These are phyloP conservation scores for Beauveria bassiana DNA, from an alignment of 2,329 filamentous ascomycete genomes.

Conservation along the genomic window DNA sequence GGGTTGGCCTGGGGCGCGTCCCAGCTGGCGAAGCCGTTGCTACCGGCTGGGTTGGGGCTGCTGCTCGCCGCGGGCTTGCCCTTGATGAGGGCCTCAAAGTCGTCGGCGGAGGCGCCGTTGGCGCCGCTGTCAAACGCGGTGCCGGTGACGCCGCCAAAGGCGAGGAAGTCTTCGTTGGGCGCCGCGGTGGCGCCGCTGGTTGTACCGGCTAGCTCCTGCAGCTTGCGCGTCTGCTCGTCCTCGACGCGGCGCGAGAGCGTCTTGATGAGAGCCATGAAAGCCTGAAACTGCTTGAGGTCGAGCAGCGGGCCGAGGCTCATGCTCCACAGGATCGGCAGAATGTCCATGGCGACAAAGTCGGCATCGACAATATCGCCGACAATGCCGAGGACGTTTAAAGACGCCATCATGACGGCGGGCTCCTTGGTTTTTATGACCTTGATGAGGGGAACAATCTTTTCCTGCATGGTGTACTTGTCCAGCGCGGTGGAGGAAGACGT, in stretches of 20 bases:
- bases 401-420: slow-evolving; percentile 93
- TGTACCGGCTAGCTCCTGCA: slow-evolving; percentile 70
- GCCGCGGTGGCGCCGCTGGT: slow-evolving; percentile 41
- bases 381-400: slow-evolving; percentile 74
- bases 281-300: slow-evolving; percentile 78
- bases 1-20: slow-evolving; percentile 30
- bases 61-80: slow-evolving; percentile 39
- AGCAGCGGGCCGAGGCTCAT: slow-evolving; percentile 88
- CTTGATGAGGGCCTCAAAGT: slow-evolving; percentile 86
- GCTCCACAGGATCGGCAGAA: slow-evolving; percentile 81
- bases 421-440: slow-evolving; percentile 96
- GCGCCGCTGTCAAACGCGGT: slow-evolving; percentile 44
- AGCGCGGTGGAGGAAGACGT: slow-evolving; percentile 66
- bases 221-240: slow-evolving; percentile 77
- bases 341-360: slow-evolving; percentile 87
- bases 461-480: slow-evolving; percentile 97
- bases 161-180: slow-evolving; percentile 59
- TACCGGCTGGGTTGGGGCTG: slow-evolving; percentile 22
- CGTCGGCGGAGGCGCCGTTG: slow-evolving; percentile 53
- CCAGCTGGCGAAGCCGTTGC: slow-evolving; percentile 42
- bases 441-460: slow-evolving; percentile 87
- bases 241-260: slow-evolving; percentile 72
- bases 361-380: slow-evolving; percentile 76
- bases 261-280: slow-evolving; percentile 86
- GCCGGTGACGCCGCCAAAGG: slow-evolving; percentile 60